Evolutionary conservation across 2,329 filamentous ascomycete species (phyloP).

Genomic region (Cercospora brassicicola): DNA sequence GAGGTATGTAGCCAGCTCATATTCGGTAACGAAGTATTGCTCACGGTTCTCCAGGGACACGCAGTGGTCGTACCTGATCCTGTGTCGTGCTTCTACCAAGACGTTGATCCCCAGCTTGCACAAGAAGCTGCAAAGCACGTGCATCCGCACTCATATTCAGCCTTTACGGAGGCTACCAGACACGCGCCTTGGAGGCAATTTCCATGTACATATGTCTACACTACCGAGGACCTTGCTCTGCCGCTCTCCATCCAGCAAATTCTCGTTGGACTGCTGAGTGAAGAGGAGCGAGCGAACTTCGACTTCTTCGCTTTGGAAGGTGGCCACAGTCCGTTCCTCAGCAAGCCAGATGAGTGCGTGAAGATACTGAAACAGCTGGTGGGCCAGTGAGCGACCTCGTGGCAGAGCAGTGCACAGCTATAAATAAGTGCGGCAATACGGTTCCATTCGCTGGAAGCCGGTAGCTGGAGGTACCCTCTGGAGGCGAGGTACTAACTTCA

Average conservation of each 20-base stretch:
- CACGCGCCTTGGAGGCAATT: slow-evolving; percentile 23
- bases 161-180: slow-evolving; percentile 12
- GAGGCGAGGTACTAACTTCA: not conserved
- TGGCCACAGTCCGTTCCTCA: slow-evolving; percentile 26
- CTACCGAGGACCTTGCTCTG: slow-evolving; percentile 21
- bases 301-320: slow-evolving; percentile 18
- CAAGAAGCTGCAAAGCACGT: slow-evolving; percentile 18
- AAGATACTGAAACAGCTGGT: not conserved
- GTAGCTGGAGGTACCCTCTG: not conserved
- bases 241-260: slow-evolving; percentile 2
- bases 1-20: slow-evolving; percentile 1
- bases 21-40: not conserved
- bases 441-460: not conserved
- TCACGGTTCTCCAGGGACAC: slow-evolving; percentile 1
- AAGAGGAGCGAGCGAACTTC: slow-evolving; percentile 12
- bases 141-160: slow-evolving; percentile 13
- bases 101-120: slow-evolving; percentile 21
- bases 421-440: not conserved
- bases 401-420: not conserved
- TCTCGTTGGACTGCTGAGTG: slow-evolving; percentile 12
- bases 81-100: slow-evolving; percentile 23
- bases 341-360: slow-evolving; percentile 21
- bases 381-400: not conserved
- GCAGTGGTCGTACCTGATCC: slow-evolving; percentile 17
- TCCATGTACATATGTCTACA: slow-evolving; percentile 24